Evolutionary conservation across 176 grass and related monocot genomes (phyloP).

Genomic region (Guadua angustifolia): DNA sequence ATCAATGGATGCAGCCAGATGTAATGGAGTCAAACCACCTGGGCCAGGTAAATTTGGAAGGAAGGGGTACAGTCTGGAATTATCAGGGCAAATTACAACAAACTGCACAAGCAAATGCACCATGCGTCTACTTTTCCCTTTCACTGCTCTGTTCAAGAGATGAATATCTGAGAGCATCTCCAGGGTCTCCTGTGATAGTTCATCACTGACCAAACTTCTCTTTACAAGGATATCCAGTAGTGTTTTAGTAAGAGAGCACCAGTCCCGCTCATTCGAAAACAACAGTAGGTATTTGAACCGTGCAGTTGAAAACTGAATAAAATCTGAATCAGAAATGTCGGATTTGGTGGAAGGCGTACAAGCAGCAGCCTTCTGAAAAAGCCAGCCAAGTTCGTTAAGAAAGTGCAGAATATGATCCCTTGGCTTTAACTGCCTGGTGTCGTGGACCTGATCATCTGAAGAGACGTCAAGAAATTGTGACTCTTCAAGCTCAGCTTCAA

Average conservation of each 20-base stretch:
- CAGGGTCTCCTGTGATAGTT: conserved; percentile 67
- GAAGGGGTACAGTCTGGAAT: conserved; percentile 66
- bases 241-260: conserved; percentile 83
- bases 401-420: conserved; percentile 81
- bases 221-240: conserved; percentile 81
- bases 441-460: conserved; percentile 61
- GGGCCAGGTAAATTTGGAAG: conserved; percentile 73
- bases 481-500: conserved; percentile 81
- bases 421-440: conserved; percentile 42
- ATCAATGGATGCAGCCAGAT: conserved; percentile 77
- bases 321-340: conserved; percentile 41
- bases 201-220: conserved; percentile 65
- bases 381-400: conserved; percentile 96
- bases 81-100: conserved; percentile 56
- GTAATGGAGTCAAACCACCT: conserved; percentile 80
- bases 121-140: conserved; percentile 84
- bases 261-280: conserved; percentile 87
- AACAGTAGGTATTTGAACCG: conserved; percentile 79
- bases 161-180: conserved; percentile 77
- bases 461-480: conserved; percentile 48
- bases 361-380: conserved; percentile 75
- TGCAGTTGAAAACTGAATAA: conserved; percentile 66
- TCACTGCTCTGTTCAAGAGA: conserved; percentile 89
- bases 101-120: conserved; percentile 81
- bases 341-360: conserved; percentile 28